These are phyloP conservation scores for Wickerhamomyces xylosicus DNA, from an alignment of 805 yeast genomes.

Conservation along the genomic window DNA sequence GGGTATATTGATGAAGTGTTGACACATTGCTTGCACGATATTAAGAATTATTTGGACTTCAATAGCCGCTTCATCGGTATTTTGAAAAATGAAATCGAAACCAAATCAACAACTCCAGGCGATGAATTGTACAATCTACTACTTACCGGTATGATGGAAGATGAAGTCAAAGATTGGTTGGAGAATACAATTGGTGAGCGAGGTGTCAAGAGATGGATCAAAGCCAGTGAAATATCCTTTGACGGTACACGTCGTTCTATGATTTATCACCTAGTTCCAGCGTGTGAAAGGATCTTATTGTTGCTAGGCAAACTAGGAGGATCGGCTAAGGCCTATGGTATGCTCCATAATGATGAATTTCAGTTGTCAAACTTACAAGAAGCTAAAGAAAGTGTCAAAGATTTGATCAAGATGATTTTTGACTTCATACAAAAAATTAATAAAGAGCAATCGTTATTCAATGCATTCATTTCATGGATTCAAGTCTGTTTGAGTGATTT, in stretches of 20 bases:
- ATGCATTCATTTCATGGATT: constrained; percentile 33
- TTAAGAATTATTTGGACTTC: constrained; percentile 28
- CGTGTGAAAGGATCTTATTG: constrained; percentile 44
- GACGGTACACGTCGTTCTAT: constrained; percentile 37
- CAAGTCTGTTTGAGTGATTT: constrained; percentile 19
- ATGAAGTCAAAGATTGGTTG: constrained; percentile 44
- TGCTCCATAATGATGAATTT: background rate
- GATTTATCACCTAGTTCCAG: constrained; percentile 40
- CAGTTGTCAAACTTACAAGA: constrained; percentile 2
- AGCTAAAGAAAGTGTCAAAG: constrained; percentile 9
- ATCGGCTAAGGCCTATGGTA: constrained; percentile 18
- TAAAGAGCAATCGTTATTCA: constrained; percentile 34
- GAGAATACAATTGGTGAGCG: constrained; percentile 59
- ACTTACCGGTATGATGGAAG: constrained; percentile 44
- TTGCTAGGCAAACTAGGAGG: constrained; percentile 33
- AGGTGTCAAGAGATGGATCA: constrained; percentile 46
- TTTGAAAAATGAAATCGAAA: constrained; percentile 24
- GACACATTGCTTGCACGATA: constrained; percentile 19
- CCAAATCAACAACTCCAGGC: constrained; percentile 20
- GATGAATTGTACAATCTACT: constrained; percentile 36
- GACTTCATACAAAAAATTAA: constrained; percentile 30
- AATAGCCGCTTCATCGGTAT: constrained; percentile 24
- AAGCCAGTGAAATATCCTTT: constrained; percentile 38
- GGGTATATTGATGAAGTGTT: constrained; percentile 25
- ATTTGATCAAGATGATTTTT: constrained; percentile 23